A percentile compares a stretch with the other conserved stretches of the same genome.
These are phyloP conservation scores for Yamadazyma nakazawae DNA, from an alignment of 805 yeast genomes.

Conservation along the genomic window DNA sequence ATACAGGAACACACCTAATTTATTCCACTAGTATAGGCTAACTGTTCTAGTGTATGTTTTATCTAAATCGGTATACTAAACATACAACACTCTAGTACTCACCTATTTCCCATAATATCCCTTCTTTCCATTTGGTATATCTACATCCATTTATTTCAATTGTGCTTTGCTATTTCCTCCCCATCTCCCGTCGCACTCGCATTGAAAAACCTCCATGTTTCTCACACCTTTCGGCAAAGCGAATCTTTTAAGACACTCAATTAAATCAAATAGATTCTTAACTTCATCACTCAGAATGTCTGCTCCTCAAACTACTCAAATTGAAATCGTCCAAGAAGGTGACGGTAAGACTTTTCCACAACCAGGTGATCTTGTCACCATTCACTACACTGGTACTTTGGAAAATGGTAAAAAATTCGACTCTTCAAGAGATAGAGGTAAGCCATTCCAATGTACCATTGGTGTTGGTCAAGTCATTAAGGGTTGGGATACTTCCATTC, in stretches of 20 bases:
- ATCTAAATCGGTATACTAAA: too few relatives aligned
- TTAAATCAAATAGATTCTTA: not conserved
- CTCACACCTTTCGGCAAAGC: not conserved
- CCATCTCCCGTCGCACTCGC: not conserved
- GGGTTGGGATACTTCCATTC: constrained; percentile 96
- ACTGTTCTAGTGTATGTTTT: too few relatives aligned
- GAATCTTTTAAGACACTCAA: not conserved
- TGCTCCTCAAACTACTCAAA: constrained; percentile 39
- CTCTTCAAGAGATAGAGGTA: constrained; percentile 91
- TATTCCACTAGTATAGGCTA: not conserved
- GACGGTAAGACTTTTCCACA: constrained; percentile 87
- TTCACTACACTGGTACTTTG: constrained; percentile 93
- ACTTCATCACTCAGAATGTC: constrained; percentile 23
- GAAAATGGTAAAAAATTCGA: constrained; percentile 96
- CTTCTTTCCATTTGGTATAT: too few relatives aligned
- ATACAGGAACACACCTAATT: not conserved
- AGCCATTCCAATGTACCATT: constrained; percentile 89
- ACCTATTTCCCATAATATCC: too few relatives aligned
- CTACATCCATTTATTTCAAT: not conserved
- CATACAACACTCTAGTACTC: too few relatives aligned
- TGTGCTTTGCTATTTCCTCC: not conserved
- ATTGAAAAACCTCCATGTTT: not conserved
- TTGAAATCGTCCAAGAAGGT: constrained; percentile 53
- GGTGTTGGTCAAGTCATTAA: constrained; percentile 96
- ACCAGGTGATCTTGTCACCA: constrained; percentile 83